Conservation (phyloP, 192 early-diverging fungal genomes). For the Phycomyces nitens region DNA sequence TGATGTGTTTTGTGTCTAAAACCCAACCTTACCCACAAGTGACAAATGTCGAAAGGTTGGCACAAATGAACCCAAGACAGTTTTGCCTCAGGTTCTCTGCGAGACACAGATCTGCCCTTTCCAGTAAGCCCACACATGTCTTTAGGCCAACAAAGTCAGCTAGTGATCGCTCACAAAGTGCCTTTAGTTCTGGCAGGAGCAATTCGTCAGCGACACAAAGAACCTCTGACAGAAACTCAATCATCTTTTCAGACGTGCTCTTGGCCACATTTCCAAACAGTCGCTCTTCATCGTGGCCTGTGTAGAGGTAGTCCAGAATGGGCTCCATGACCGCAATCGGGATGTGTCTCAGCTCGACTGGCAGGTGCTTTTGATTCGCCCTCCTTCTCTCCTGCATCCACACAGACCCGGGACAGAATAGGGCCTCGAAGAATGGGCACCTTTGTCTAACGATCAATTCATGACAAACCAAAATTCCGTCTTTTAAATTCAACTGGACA, state of each 20-base stretch:
- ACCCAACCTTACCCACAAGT: conserved; percentile 3
- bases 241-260: conserved; percentile 37
- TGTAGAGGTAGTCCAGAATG: conserved; percentile 56
- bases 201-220: conserved; percentile 64
- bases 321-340: conserved; percentile 44
- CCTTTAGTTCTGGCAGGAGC: conserved; percentile 47
- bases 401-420: conserved; percentile 43
- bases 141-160: conserved; percentile 37
- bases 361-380: conserved; percentile 8
- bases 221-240: conserved; percentile 52
- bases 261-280: conserved; percentile 40
- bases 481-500: conserved; percentile 7
- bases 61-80: conserved; percentile 52
- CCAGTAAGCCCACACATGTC: conserved; percentile 53
- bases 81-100: conserved; percentile 43
- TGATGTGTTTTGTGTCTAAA: not conserved
- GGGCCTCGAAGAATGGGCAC: conserved; percentile 64
- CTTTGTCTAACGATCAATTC: conserved; percentile 53
- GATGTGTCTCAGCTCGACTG: conserved; percentile 53
- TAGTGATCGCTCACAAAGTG: conserved; percentile 37
- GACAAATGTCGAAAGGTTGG: conserved; percentile 43
- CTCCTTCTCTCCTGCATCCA: conserved; percentile 47
- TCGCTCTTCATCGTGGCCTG: conserved; percentile 35
- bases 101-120: conserved; percentile 50
- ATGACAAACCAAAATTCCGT: conserved; percentile 37